Evolutionary conservation across 2,329 filamentous ascomycete species (phyloP).

Genomic region (Metarhizium robertsii): DNA sequence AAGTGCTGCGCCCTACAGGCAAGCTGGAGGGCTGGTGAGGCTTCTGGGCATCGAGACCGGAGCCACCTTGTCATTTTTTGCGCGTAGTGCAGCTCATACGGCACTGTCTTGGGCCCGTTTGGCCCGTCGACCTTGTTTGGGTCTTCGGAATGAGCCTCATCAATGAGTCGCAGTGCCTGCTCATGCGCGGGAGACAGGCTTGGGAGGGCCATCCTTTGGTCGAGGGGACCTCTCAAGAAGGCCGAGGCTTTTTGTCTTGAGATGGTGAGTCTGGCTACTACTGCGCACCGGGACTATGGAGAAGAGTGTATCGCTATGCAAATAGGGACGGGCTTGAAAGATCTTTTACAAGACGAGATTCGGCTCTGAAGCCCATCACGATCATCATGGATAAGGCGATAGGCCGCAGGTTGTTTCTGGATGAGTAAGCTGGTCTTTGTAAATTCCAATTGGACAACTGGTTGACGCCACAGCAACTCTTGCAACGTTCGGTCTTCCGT

Average conservation of each 20-base stretch:
- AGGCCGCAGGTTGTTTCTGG: neutral
- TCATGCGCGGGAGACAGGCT: slow-evolving; percentile 20
- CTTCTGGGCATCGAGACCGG: slow-evolving; percentile 44
- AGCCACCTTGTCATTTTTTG: slow-evolving; percentile 72
- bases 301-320: too few relatives aligned
- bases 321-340: too few relatives aligned
- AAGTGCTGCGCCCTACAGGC: slow-evolving; percentile 82
- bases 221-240: neutral
- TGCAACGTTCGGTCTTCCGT: too few relatives aligned
- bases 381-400: neutral
- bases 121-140: slow-evolving; percentile 29
- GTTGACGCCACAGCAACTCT: neutral
- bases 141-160: slow-evolving; percentile 46
- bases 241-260: neutral
- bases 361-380: neutral
- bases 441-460: neutral
- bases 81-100: slow-evolving; percentile 79
- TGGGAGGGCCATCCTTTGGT: neutral
- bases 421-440: slow-evolving; percentile 2
- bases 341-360: neutral
- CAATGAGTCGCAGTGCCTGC: slow-evolving; percentile 57
- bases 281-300: neutral
- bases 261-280: too few relatives aligned
- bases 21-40: slow-evolving; percentile 59
- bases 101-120: slow-evolving; percentile 34